Conservation (phyloP, 2,329 filamentous ascomycete species). For the Juglanconis juglandina region DNA sequence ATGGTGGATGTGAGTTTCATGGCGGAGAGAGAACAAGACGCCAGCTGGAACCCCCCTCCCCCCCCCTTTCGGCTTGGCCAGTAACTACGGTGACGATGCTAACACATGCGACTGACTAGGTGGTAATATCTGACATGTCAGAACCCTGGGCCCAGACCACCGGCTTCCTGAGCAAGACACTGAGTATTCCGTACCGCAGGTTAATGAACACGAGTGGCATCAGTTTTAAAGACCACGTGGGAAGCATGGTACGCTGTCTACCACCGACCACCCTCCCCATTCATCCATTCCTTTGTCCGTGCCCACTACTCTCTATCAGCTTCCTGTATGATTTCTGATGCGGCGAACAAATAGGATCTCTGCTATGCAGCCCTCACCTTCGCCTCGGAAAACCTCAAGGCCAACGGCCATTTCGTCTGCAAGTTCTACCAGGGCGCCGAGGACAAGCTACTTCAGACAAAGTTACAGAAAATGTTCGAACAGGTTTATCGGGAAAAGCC, state of each 20-base stretch:
- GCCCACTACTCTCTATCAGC: not conserved
- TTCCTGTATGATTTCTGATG: not conserved
- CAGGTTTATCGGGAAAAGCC: conserved; percentile 87
- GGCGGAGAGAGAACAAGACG: not conserved
- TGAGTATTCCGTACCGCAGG: conserved; percentile 93
- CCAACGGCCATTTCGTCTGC: conserved; percentile 88
- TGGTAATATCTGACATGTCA: conserved; percentile 99
- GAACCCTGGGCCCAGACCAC: conserved; percentile 84
- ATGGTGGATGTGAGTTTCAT: conserved; percentile 65
- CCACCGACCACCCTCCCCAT: conserved; percentile 6
- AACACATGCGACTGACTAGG: conserved; percentile 34
- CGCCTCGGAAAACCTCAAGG: conserved; percentile 75
- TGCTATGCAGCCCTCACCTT: conserved; percentile 83
- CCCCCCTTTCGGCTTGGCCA: not conserved
- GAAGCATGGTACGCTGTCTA: conserved; percentile 74
- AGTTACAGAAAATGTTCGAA: conserved; percentile 71
- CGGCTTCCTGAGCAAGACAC: conserved; percentile 78
- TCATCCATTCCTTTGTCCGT: not conserved
- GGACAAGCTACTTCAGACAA: conserved; percentile 74
- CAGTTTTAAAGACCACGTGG: conserved; percentile 79
- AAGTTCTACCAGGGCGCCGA: conserved; percentile 95
- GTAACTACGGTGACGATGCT: not conserved
- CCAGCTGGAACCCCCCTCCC: not conserved
- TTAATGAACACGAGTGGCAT: conserved; percentile 99
- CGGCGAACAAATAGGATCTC: conserved; percentile 62